These are phyloP conservation scores for Cajanus cajan DNA, from an alignment of 306 rosid genomes.

Conservation along the genomic window DNA sequence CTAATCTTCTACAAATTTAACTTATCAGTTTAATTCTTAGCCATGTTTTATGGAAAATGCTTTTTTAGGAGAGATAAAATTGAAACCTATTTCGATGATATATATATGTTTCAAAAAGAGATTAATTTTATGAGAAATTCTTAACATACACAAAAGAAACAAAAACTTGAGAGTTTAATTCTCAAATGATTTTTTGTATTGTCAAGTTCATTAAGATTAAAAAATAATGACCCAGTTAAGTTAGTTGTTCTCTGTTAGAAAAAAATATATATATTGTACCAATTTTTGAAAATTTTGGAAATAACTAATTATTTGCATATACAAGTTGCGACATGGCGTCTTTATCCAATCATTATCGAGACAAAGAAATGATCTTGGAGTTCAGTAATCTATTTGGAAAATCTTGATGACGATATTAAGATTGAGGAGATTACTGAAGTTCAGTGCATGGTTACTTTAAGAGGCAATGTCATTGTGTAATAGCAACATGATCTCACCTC, in stretches of 20 bases:
- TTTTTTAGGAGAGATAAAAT: background rate
- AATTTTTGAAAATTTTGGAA: background rate
- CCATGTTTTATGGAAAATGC: background rate
- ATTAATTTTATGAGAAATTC: background rate
- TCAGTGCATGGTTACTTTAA: conserved; percentile 51
- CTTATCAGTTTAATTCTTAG: background rate
- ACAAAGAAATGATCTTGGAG: conserved; percentile 27
- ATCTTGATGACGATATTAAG: conserved; percentile 36
- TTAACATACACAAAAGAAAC: background rate
- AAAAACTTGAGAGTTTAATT: background rate
- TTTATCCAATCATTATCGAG: conserved; percentile 38
- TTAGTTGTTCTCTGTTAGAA: background rate
- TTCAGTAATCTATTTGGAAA: conserved; percentile 25
- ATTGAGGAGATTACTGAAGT: conserved; percentile 30
- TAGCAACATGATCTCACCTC: conserved; percentile 54
- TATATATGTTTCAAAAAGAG: background rate
- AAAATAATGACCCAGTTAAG: background rate
- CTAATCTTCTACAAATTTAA: background rate
- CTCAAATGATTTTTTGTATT: background rate
- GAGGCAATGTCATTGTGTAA: conserved; percentile 55
- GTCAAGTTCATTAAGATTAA: background rate
- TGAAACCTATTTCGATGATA: background rate
- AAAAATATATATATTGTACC: background rate
- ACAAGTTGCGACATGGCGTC: conserved; percentile 25
- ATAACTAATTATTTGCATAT: background rate